These are phyloP conservation scores for Aspergillus luchuensis DNA, from an alignment of 2,329 filamentous ascomycete species.

Conservation along the genomic window DNA sequence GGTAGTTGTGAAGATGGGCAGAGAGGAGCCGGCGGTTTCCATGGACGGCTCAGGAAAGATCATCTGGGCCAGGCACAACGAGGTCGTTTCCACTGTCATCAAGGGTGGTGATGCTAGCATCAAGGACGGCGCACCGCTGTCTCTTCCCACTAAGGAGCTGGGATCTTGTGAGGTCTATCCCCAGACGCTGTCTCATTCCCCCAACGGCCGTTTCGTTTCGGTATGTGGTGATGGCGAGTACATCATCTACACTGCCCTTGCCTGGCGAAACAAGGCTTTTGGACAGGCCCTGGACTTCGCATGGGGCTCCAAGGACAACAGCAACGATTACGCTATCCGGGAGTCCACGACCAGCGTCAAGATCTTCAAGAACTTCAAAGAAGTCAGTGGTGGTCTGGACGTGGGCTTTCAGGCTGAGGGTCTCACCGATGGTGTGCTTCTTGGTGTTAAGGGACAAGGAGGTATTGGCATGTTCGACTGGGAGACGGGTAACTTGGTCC, in stretches of 20 bases:
- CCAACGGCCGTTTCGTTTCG: conserved; percentile 86
- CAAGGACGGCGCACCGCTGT: conserved; percentile 87
- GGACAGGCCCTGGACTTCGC: conserved; percentile 94
- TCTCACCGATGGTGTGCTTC: conserved; percentile 80
- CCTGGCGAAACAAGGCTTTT: conserved; percentile 97
- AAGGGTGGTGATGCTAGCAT: conserved; percentile 81
- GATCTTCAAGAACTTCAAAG: conserved; percentile 96
- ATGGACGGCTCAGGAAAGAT: conserved; percentile 97
- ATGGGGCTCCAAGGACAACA: conserved; percentile 96
- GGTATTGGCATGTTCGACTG: conserved; percentile 97
- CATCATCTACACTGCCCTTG: conserved; percentile 96
- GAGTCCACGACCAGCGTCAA: conserved; percentile 94
- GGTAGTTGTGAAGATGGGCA: conserved; percentile 95
- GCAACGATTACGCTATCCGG: conserved; percentile 96
- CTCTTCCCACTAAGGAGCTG: conserved; percentile 87
- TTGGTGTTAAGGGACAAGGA: conserved; percentile 93
- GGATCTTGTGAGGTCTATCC: conserved; percentile 97
- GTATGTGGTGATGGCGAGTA: conserved; percentile 97
- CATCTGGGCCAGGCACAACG: conserved; percentile 93
- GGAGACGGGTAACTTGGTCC: conserved; percentile 83
- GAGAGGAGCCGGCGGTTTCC: conserved; percentile 94
- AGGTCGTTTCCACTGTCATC: conserved; percentile 92
- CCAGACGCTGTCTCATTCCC: conserved; percentile 91
- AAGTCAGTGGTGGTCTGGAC: conserved; percentile 84
- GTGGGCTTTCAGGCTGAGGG: conserved; percentile 95